These are phyloP conservation scores for Leptomonas pyrrhocoris DNA, from an alignment of 208 protist genomes.

Conservation along the genomic window DNA sequence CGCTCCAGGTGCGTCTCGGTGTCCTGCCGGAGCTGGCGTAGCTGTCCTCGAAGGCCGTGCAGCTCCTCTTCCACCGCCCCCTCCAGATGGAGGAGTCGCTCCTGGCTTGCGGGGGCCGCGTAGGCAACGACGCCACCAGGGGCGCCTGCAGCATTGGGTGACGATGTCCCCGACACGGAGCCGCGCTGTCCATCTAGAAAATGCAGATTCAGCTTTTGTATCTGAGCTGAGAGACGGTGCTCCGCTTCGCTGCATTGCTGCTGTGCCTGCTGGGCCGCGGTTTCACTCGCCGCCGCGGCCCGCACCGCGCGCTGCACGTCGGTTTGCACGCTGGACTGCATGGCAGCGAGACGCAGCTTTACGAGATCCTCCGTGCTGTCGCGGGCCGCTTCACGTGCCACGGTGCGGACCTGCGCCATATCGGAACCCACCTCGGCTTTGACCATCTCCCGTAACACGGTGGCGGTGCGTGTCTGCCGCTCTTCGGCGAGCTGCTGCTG, in stretches of 20 bases:
- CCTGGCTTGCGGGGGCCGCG: slow-evolving; percentile 4
- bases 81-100: slow-evolving; percentile 15
- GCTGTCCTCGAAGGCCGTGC: slow-evolving; percentile 9
- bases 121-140: not conserved
- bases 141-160: not conserved
- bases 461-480: slow-evolving; percentile 44
- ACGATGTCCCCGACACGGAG: not conserved
- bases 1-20: slow-evolving; percentile 20
- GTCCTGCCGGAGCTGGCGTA: slow-evolving; percentile 24
- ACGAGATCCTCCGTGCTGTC: slow-evolving; percentile 69
- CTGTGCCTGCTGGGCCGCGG: slow-evolving; percentile 34
- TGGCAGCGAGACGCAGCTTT: slow-evolving; percentile 48
- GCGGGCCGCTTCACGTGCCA: slow-evolving; percentile 75
- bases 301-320: slow-evolving; percentile 63
- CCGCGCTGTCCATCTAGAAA: slow-evolving; percentile 31
- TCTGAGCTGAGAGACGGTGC: slow-evolving; percentile 21
- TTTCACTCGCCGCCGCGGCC: slow-evolving; percentile 47
- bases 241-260: slow-evolving; percentile 25
- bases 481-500: slow-evolving; percentile 59
- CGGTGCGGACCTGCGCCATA: slow-evolving; percentile 68
- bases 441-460: slow-evolving; percentile 54
- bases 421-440: slow-evolving; percentile 58
- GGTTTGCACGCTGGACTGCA: slow-evolving; percentile 51
- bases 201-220: slow-evolving; percentile 31
- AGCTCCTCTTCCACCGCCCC: slow-evolving; percentile 21